Percentiles rank a stretch among this genome's conserved stretches.
Evolutionary conservation across 371 early-diverging fungal genomes (phyloP).

Genomic region (Basidiobolus meristosporus): DNA sequence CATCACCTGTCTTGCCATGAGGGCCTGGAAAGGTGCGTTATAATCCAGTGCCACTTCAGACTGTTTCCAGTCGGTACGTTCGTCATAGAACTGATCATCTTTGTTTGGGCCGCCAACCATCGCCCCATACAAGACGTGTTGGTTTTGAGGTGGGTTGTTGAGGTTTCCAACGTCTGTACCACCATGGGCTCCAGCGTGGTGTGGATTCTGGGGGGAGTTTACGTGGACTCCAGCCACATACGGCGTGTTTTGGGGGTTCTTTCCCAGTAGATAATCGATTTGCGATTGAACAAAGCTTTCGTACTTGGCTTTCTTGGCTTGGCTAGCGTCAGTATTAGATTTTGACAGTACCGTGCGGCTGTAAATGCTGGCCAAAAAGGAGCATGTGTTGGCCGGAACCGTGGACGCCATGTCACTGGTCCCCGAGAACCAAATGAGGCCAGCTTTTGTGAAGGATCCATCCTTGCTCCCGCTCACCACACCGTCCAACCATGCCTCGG

Average conservation of each 20-base stretch:
- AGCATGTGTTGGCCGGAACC: conserved; percentile 16
- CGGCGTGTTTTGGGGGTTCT: conserved; percentile 30
- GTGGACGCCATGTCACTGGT: conserved; percentile 22
- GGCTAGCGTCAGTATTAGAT: background rate
- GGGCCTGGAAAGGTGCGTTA: conserved; percentile 35
- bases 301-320: conserved; percentile 12
- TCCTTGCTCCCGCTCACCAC: conserved; percentile 7
- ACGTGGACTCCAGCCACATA: conserved; percentile 35
- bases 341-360: background rate
- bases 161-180: conserved; percentile 21
- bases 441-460: conserved; percentile 23
- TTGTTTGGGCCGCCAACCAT: conserved; percentile 38
- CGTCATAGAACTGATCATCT: conserved; percentile 25
- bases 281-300: conserved; percentile 20
- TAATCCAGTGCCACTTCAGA: conserved; percentile 37
- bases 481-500: conserved; percentile 14
- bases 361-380: conserved; percentile 7
- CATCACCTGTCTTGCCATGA: conserved; percentile 34
- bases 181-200: conserved; percentile 37
- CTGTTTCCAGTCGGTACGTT: conserved; percentile 20
- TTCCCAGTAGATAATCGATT: conserved; percentile 29
- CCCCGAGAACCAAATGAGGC: conserved; percentile 27
- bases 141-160: conserved; percentile 12
- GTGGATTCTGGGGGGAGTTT: conserved; percentile 38
- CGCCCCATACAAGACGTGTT: conserved; percentile 25